These are phyloP conservation scores for Flueggea neowawraea DNA, from an alignment of 441 rosid genomes.

Conservation along the genomic window DNA sequence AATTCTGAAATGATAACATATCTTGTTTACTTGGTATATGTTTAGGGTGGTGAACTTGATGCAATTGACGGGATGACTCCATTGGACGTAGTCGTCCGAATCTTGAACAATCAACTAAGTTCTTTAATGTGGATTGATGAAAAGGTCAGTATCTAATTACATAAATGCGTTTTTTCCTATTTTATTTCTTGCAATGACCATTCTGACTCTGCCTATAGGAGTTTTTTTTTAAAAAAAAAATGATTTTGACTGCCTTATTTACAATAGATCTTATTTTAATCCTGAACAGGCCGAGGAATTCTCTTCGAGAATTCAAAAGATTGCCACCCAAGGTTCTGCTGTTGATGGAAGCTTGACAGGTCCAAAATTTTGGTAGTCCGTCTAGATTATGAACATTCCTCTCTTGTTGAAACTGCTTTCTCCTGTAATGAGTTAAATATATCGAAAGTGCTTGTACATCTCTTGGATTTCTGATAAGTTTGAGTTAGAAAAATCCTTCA, in stretches of 20 bases:
- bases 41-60: slow-evolving; percentile 87
- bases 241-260: neutral
- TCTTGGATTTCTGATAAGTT: no score
- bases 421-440: no score
- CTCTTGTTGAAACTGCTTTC: neutral
- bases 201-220: neutral
- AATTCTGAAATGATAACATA: neutral
- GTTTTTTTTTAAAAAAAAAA: no score
- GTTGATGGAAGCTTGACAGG: slow-evolving; percentile 55
- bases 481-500: no score
- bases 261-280: neutral
- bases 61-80: slow-evolving; percentile 83
- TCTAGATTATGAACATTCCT: slow-evolving; percentile 27
- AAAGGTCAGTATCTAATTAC: slow-evolving; percentile 47
- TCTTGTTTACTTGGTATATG: slow-evolving; percentile 3
- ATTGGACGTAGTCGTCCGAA: slow-evolving; percentile 78
- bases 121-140: slow-evolving; percentile 99
- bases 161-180: no score
- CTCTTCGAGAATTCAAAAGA: slow-evolving; percentile 71
- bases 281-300: slow-evolving; percentile 86
- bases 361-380: slow-evolving; percentile 62
- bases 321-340: slow-evolving; percentile 69
- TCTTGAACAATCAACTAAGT: slow-evolving; percentile 94
- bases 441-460: no score
- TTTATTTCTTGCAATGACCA: no score